phyloP scores from a whole-genome alignment of 208 protist species.

The Histomonas meleagridis region DNA sequence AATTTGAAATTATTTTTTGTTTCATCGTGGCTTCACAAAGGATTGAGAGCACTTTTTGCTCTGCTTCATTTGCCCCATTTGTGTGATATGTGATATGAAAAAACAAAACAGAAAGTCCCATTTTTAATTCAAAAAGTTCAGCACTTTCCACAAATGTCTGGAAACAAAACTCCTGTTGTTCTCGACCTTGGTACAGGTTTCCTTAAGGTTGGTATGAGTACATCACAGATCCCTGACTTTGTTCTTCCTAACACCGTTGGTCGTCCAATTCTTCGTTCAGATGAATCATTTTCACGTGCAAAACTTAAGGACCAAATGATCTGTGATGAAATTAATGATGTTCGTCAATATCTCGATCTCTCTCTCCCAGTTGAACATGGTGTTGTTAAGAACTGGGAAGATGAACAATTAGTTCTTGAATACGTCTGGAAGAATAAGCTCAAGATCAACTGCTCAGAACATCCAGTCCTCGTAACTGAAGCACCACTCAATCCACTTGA shows the following conservation, averaged over 20 bases:
- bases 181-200: slow-evolving; percentile 61
- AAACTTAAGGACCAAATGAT: slow-evolving; percentile 69
- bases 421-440: slow-evolving; percentile 55
- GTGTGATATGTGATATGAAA: too few species aligned
- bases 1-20: too few species aligned
- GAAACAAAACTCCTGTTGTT: slow-evolving; percentile 49
- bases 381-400: slow-evolving; percentile 83
- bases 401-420: slow-evolving; percentile 84
- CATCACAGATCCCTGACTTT: slow-evolving; percentile 77
- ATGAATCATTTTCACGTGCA: slow-evolving; percentile 53
- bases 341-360: slow-evolving; percentile 62
- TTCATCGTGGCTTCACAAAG: too few species aligned
- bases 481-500: slow-evolving; percentile 72
- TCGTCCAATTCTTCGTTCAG: slow-evolving; percentile 69
- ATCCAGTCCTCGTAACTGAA: slow-evolving; percentile 82
- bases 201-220: slow-evolving; percentile 87
- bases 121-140: too few species aligned
- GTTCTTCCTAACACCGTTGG: slow-evolving; percentile 85
- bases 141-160: too few species aligned
- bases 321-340: slow-evolving; percentile 68
- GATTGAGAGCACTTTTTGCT: too few species aligned
- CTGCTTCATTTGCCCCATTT: too few species aligned
- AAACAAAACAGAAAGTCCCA: too few species aligned
- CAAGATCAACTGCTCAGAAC: slow-evolving; percentile 52
- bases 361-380: slow-evolving; percentile 84